Evolutionary conservation across 139 green algal genomes (phyloP).

Genomic region (Chlamydomonas applanata): DNA sequence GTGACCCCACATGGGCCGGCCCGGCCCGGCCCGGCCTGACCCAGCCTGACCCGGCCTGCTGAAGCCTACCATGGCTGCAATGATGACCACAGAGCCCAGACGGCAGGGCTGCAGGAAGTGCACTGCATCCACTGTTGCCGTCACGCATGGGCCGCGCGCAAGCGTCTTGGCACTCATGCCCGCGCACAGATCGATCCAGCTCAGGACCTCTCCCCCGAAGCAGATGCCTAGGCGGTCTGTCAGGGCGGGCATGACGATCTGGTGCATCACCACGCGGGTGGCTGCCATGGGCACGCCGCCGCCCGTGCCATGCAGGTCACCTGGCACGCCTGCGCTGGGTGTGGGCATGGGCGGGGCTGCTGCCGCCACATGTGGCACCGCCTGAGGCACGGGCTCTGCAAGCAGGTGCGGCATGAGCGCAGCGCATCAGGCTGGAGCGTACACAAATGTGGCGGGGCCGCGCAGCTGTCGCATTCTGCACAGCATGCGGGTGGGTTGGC

Average conservation of each 20-base stretch:
- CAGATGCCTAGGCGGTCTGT: conserved; percentile 63
- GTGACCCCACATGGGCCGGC: too few relatives aligned
- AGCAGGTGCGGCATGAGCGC: too few relatives aligned
- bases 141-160: conserved; percentile 70
- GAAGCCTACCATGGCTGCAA: conserved; percentile 63
- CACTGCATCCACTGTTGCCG: conserved; percentile 36
- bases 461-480: too few relatives aligned
- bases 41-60: too few relatives aligned
- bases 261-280: conserved; percentile 73
- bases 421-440: too few relatives aligned
- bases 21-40: too few relatives aligned
- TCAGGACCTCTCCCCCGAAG: conserved; percentile 70
- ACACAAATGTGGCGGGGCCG: too few relatives aligned
- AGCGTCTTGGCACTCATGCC: conserved; percentile 79
- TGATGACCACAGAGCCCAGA: conserved; percentile 65
- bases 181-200: conserved; percentile 83
- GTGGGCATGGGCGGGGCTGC: background rate
- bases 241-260: conserved; percentile 65
- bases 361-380: background rate
- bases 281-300: conserved; percentile 53
- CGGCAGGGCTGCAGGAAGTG: conserved; percentile 46
- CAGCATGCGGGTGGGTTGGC: too few relatives aligned
- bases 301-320: background rate
- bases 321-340: background rate
- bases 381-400: background rate